Percentiles rank a stretch among this genome's conserved stretches.
phyloP scores from a whole-genome alignment of 345 rosid genomes.

The Bruguiera gymnorhiza region DNA sequence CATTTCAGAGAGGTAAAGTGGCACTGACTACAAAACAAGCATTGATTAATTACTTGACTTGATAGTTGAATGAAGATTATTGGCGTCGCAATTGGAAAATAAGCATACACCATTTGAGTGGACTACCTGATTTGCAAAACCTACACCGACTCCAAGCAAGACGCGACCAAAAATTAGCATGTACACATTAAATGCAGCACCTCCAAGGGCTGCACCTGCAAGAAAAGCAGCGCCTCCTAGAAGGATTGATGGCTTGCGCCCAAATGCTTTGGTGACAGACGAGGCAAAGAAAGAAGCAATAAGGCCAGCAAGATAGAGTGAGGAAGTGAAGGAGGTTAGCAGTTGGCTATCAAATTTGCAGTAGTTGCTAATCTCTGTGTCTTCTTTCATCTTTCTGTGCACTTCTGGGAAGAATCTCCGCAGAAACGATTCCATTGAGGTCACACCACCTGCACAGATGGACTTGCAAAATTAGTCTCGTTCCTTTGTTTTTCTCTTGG shows the following conservation, averaged over 20 bases:
- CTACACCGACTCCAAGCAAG: conserved; percentile 75
- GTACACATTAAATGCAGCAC: conserved; percentile 53
- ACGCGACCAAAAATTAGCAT: conserved; percentile 73
- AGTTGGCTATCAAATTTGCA: conserved; percentile 39
- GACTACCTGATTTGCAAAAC: conserved; percentile 77
- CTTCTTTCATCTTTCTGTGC: conserved; percentile 46
- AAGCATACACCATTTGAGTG: background rate
- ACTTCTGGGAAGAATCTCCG: conserved; percentile 58
- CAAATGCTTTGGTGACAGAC: conserved; percentile 46
- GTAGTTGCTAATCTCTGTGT: conserved; percentile 39
- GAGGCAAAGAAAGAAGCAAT: conserved; percentile 49
- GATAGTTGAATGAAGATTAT: background rate
- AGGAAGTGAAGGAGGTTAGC: conserved; percentile 35
- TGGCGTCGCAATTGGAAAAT: no score
- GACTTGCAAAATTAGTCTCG: background rate
- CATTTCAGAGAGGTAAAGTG: conserved; percentile 46
- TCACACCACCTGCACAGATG: conserved; percentile 61
- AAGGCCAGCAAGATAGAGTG: conserved; percentile 31
- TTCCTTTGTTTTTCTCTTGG: background rate
- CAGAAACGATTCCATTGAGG: conserved; percentile 74
- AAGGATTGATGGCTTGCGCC: conserved; percentile 71
- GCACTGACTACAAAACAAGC: conserved; percentile 33
- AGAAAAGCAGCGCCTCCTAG: conserved; percentile 63
- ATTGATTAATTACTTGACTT: background rate
- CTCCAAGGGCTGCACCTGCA: conserved; percentile 67